These are phyloP conservation scores for Diaporthe sp. DNA, from an alignment of 2,329 filamentous ascomycete species.

Conservation along the genomic window DNA sequence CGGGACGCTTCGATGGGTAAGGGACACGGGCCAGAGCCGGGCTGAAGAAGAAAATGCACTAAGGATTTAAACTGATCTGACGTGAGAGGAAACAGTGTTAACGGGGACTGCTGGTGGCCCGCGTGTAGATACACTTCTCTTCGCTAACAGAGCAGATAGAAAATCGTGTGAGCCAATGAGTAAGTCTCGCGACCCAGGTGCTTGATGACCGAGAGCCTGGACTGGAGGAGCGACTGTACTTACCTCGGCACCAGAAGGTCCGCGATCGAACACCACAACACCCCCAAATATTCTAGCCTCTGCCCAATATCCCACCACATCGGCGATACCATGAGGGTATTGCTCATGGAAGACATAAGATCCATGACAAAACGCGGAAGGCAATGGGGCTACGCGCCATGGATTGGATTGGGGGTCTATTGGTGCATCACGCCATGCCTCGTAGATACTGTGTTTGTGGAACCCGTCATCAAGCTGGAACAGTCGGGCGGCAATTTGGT, in stretches of 20 bases:
- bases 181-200: background rate
- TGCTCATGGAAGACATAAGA: background rate
- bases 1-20: background rate
- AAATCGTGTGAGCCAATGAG: background rate
- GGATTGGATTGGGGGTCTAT: background rate
- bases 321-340: background rate
- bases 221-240: background rate
- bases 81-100: background rate
- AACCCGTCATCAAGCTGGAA: background rate
- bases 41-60: background rate
- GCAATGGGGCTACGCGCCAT: background rate
- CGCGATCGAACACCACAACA: background rate
- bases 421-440: background rate
- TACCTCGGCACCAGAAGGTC: background rate
- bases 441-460: background rate
- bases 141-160: background rate
- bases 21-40: background rate
- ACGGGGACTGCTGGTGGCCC: background rate
- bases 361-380: background rate
- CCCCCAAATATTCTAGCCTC: background rate
- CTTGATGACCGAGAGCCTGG: background rate
- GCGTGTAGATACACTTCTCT: conserved; percentile 6
- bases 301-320: conserved; percentile 12
- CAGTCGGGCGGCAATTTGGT: background rate
- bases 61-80: background rate